Conservation (phyloP, 2,329 filamentous ascomycete species). For the Lecanicillium sp. region DNA sequence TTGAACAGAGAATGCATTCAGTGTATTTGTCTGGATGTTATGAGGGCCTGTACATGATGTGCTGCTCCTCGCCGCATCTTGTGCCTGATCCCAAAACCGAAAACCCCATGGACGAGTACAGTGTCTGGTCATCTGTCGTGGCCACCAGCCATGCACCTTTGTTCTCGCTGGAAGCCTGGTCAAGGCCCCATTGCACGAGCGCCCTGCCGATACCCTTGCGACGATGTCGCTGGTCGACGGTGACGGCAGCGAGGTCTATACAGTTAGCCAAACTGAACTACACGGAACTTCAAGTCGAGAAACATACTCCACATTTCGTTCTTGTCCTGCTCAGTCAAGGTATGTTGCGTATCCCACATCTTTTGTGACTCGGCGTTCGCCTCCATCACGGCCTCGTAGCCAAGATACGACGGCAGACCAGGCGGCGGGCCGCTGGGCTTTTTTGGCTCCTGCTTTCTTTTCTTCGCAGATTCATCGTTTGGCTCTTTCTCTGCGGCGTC, state of each 20-base stretch:
- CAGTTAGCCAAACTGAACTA: slow-evolving; percentile 14
- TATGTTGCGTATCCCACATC: background rate
- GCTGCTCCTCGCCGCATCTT: slow-evolving; percentile 8
- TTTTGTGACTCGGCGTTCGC: background rate
- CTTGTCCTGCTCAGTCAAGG: slow-evolving; percentile 7
- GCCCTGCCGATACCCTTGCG: slow-evolving; percentile 7
- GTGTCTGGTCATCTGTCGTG: background rate
- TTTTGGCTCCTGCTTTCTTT: background rate
- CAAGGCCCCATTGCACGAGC: slow-evolving; percentile 9
- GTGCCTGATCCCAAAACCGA: background rate
- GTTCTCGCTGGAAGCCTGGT: background rate
- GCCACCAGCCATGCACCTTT: slow-evolving; percentile 1
- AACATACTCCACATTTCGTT: slow-evolving; percentile 3
- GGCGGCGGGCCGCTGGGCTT: background rate
- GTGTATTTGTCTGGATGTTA: background rate
- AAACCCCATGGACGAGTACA: slow-evolving; percentile 5
- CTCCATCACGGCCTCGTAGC: slow-evolving; percentile 1
- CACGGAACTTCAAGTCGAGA: background rate
- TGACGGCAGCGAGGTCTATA: slow-evolving; percentile 15
- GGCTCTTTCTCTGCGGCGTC: background rate
- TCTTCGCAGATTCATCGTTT: background rate
- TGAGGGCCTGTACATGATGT: background rate
- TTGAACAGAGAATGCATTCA: background rate
- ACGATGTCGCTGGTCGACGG: slow-evolving; percentile 14
- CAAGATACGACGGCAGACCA: background rate